Conservation (phyloP, 306 rosid genomes). For the apple (Malus domestica) region ASM211411v1 NC_041796.1:29798001-29798500, state of each 20-base stretch:
- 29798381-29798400: no score
- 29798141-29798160: background rate
- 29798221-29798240: background rate
- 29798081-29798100: background rate
- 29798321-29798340: background rate
- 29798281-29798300: background rate
- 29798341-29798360: background rate
- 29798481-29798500: no score
- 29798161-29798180: background rate
- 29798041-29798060: background rate
- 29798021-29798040: background rate
- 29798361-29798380: no score
- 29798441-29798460: no score
- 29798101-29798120: background rate
- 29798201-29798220: background rate
- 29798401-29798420: background rate
- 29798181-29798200: background rate
- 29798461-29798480: no score
- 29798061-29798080: background rate
- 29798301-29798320: background rate
- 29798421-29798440: no score
- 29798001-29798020: background rate
- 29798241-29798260: background rate
- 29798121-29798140: background rate
- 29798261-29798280: background rate